Evolutionary conservation across 768 basidiomycete genomes (phyloP).

Genomic region (Trametes gibbosa): DNA sequence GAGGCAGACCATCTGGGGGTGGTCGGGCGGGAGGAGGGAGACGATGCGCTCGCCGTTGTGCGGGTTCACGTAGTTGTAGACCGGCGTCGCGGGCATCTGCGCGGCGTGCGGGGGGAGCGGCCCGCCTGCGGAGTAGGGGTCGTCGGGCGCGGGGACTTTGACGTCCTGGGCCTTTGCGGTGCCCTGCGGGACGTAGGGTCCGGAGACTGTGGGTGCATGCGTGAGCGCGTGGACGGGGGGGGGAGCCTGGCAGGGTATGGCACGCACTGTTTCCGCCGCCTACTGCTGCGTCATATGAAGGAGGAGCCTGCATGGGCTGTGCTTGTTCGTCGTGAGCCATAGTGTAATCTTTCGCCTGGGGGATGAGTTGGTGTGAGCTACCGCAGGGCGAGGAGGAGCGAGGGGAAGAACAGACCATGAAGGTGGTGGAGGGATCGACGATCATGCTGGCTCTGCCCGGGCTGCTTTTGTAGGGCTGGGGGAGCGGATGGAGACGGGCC

Average conservation of each 20-base stretch:
- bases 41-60: constrained; percentile 40
- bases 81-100: constrained; percentile 42
- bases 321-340: constrained; percentile 1
- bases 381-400: background rate
- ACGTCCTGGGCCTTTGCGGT: constrained; percentile 18
- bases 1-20: constrained; percentile 85
- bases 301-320: constrained; percentile 25
- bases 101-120: background rate
- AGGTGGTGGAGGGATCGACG: constrained; percentile 15
- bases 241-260: background rate
- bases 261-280: constrained; percentile 16
- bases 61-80: constrained; percentile 72
- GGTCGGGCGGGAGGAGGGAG: constrained; percentile 68
- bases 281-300: constrained; percentile 29
- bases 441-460: constrained; percentile 14
- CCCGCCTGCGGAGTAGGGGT: constrained; percentile 1
- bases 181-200: constrained; percentile 22
- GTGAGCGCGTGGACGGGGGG: background rate
- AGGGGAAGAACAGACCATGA: constrained; percentile 14
- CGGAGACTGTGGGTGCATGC: constrained; percentile 6
- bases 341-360: constrained; percentile 6
- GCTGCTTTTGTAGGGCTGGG: constrained; percentile 11
- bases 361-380: background rate
- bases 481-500: background rate
- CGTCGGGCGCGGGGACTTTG: constrained; percentile 19